phyloP scores from a whole-genome alignment of 371 early-diverging fungal species.

The Rhizopus sp. region DNA sequence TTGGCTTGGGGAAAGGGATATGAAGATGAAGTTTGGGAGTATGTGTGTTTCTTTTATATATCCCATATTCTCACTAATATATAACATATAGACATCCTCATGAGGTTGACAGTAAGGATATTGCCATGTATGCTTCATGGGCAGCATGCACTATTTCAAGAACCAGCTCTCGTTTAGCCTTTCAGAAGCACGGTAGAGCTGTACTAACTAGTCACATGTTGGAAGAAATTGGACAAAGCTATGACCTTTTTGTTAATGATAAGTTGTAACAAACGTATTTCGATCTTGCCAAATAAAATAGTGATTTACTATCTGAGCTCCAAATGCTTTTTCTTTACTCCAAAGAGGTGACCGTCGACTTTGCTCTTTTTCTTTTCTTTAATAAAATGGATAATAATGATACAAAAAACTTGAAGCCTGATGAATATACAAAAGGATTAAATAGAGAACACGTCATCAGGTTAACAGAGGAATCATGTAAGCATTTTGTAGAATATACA shows the following conservation, averaged over 20 bases:
- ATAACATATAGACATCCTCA: conserved; percentile 35
- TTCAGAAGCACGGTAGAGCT: conserved; percentile 67
- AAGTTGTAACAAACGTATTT: neutral
- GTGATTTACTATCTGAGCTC: too few species aligned
- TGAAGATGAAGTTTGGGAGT: conserved; percentile 62
- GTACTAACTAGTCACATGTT: conserved; percentile 78
- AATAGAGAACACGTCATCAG: conserved; percentile 54
- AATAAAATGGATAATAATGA: neutral
- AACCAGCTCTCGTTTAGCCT: conserved; percentile 69
- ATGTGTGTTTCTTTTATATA: conserved; percentile 23
- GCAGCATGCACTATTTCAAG: conserved; percentile 72
- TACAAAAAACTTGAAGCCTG: conserved; percentile 27
- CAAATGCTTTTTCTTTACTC: too few species aligned
- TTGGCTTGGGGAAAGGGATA: conserved; percentile 83
- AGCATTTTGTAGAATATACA: conserved; percentile 57
- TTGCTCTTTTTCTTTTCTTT: neutral
- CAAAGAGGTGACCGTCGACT: neutral
- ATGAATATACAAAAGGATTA: conserved; percentile 39
- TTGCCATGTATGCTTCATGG: conserved; percentile 70
- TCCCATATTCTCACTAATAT: neutral
- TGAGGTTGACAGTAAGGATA: conserved; percentile 44
- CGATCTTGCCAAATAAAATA: too few species aligned
- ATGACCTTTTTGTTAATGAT: conserved; percentile 26
- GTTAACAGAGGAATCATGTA: conserved; percentile 60
- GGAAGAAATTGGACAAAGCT: conserved; percentile 66